Evolutionary conservation across 495 filamentous ascomycete species (phyloP).

Genomic region (Talaromyces adpressus): DNA sequence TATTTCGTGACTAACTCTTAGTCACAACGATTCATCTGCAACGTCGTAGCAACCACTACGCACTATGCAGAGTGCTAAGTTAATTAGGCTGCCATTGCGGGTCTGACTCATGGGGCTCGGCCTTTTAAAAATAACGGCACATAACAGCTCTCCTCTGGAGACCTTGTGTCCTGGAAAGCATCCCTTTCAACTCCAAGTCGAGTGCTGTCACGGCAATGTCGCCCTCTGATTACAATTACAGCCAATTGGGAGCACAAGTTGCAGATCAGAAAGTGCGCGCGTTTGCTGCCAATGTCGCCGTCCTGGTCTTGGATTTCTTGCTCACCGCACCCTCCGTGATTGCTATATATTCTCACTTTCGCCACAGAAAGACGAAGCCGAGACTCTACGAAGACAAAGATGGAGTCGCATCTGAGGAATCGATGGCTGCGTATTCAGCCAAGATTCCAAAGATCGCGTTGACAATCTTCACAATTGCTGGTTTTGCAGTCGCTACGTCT

Average conservation of each 20-base stretch:
- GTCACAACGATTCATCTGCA: neutral
- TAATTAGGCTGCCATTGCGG: neutral
- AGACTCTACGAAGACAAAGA: slow-evolving; percentile 5
- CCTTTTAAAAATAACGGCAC: neutral
- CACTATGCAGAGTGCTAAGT: no score
- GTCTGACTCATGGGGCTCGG: neutral
- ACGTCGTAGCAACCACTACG: no score
- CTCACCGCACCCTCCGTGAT: neutral
- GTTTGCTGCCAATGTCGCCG: neutral
- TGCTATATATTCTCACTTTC: neutral
- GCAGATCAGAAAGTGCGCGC: neutral
- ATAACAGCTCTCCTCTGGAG: neutral
- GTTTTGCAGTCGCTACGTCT: neutral
- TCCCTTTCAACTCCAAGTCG: neutral
- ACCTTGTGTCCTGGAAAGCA: neutral
- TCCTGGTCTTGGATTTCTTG: neutral
- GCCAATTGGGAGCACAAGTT: neutral
- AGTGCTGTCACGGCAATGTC: neutral
- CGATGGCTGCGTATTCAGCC: slow-evolving; percentile 7
- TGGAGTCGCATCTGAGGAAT: slow-evolving; percentile 4
- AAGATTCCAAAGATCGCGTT: neutral
- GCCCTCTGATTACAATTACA: neutral
- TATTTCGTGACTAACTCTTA: neutral
- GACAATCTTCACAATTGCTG: neutral
- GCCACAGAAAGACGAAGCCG: neutral